These are phyloP conservation scores for Beta corolliflora DNA, from an alignment of 179 eudicot genomes.

Conservation along the genomic window DNA sequence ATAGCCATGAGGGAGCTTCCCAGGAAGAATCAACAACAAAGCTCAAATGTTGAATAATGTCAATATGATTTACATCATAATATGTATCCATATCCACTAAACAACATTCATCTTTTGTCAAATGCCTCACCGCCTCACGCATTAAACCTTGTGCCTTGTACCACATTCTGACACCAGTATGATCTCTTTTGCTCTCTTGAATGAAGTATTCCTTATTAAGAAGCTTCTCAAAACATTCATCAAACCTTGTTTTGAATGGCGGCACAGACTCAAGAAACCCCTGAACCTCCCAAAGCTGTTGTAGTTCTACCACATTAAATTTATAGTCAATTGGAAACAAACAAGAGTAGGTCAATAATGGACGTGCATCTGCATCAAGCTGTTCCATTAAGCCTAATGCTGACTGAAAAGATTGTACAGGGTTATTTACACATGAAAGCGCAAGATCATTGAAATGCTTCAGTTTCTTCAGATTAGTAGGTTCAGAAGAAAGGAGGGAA, in stretches of 20 bases:
- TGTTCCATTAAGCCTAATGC: no score
- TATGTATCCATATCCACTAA: neutral
- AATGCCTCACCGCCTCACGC: neutral
- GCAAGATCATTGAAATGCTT: no score
- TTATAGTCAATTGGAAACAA: no score
- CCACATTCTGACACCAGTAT: neutral
- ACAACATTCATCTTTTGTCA: neutral
- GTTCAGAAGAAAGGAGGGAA: no score
- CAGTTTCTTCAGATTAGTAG: no score
- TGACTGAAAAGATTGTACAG: no score
- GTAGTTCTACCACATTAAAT: no score
- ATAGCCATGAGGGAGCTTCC: neutral
- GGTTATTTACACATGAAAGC: no score
- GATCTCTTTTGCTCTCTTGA: neutral
- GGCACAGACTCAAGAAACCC: no score
- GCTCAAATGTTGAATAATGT: neutral
- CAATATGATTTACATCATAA: neutral
- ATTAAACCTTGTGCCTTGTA: constrained; percentile 7
- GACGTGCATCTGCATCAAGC: no score
- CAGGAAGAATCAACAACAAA: constrained; percentile 6
- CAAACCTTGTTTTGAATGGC: neutral
- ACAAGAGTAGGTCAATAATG: no score
- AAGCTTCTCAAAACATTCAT: constrained; percentile 11
- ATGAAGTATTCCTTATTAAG: constrained; percentile 10
- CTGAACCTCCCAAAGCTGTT: no score